A percentile compares a stretch with the other conserved stretches of the same genome.
phyloP scores from a whole-genome alignment of 805 yeast species.

The Grigorovia jiainica region DNA sequence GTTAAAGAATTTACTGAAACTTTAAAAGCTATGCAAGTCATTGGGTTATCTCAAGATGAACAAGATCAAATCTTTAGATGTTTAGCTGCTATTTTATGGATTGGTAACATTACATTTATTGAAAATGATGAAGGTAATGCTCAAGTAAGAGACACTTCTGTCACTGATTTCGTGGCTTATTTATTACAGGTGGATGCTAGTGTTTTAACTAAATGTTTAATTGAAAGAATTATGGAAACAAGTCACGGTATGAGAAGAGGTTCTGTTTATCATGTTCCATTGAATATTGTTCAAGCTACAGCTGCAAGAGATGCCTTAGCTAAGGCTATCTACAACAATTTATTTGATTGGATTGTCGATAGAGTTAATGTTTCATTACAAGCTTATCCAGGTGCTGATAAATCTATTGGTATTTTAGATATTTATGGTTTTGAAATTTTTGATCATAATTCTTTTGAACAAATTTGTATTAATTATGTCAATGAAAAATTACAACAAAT shows the following conservation, averaged over 20 bases:
- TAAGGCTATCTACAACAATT: conserved; percentile 82
- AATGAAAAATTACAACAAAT: conserved; percentile 95
- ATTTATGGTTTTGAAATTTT: conserved; percentile 95
- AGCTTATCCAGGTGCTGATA: conserved; percentile 39
- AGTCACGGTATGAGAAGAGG: conserved; percentile 85
- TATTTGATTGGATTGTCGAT: conserved; percentile 93
- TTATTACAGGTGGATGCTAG: conserved; percentile 70
- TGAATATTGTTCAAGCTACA: conserved; percentile 84
- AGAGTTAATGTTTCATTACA: conserved; percentile 78
- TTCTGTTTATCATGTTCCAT: conserved; percentile 87
- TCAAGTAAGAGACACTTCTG: conserved; percentile 70
- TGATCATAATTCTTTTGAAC: conserved; percentile 91
- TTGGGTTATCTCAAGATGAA: conserved; percentile 73
- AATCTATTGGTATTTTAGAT: conserved; percentile 88
- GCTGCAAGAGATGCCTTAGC: conserved; percentile 95
- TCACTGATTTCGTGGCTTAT: conserved; percentile 92
- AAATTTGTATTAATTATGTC: conserved; percentile 89
- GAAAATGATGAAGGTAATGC: conserved; percentile 88
- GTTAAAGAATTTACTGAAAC: conserved; percentile 71
- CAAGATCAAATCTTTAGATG: conserved; percentile 86
- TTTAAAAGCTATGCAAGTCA: conserved; percentile 72
- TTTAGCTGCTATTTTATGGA: conserved; percentile 82
- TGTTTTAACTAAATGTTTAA: conserved; percentile 54
- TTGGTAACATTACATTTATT: conserved; percentile 79
- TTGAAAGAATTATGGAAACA: conserved; percentile 82